A percentile compares a stretch with the other conserved stretches of the same genome.
Conservation (phyloP, 2,329 filamentous ascomycete genomes). For the Paecilomyces sp. region DNA sequence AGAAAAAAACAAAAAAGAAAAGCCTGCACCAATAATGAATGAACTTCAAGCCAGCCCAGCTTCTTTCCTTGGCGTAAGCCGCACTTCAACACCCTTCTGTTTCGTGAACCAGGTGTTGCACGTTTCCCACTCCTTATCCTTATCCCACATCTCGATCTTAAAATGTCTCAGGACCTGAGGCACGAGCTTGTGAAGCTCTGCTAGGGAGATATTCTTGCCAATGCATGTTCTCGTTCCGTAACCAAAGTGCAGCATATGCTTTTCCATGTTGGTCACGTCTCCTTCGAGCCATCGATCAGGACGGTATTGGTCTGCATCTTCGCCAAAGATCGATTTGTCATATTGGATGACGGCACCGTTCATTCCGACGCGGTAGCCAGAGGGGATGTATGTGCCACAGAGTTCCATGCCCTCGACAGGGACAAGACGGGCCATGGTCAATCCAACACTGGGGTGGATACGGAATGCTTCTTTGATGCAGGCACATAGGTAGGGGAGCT, state of each 20-base stretch:
- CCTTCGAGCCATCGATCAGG: conserved; percentile 44
- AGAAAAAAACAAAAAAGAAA: neutral
- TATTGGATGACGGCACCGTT: conserved; percentile 37
- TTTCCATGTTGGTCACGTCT: neutral
- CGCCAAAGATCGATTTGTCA: conserved; percentile 15
- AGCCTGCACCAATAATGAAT: neutral
- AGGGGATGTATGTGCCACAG: conserved; percentile 37
- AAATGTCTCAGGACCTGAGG: conserved; percentile 8
- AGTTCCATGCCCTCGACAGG: conserved; percentile 33
- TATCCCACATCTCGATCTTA: conserved; percentile 8
- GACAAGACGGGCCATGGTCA: conserved; percentile 27
- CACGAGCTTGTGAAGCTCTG: conserved; percentile 9
- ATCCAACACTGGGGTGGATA: conserved; percentile 29
- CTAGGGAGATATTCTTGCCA: conserved; percentile 5
- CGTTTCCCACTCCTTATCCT: conserved; percentile 10
- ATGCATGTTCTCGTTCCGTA: neutral
- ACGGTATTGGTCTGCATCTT: conserved; percentile 35
- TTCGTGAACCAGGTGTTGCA: conserved; percentile 16
- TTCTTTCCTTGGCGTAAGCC: neutral
- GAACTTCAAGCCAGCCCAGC: neutral
- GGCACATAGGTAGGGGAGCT: conserved; percentile 19
- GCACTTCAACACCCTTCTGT: conserved; percentile 9
- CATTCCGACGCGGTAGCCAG: conserved; percentile 40
- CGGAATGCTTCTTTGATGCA: conserved; percentile 18
- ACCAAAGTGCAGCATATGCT: neutral